Evolutionary conservation across 495 filamentous ascomycete species (phyloP), one percentile per base, ranked within the genome.

Genomic region (Alectoria sarmentosa): DNA sequence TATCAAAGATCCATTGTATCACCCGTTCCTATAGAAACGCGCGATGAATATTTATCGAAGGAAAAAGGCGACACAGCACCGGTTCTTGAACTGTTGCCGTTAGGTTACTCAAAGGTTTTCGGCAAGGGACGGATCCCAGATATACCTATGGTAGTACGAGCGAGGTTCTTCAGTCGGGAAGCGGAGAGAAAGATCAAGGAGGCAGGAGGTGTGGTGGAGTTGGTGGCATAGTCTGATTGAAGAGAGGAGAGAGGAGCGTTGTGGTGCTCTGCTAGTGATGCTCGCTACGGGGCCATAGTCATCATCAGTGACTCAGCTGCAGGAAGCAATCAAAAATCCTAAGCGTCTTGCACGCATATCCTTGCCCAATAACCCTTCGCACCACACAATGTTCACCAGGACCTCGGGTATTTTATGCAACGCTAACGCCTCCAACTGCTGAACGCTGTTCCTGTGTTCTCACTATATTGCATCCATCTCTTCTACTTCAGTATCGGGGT

Each of bases 181-280:
- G 92, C 92, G 66, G 92, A 96, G 86, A 80, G 85, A 80, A 96
- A 96, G 86, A 96, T 96, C 80, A 92, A 89, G 76, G 91, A 89
- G 74, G 90, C 90, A 75, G 92, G 92, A 76, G 91, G 92, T 76
- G 85, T 95, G 72, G 83, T 94, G 68, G 90, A 96, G 81, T 79
- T 96, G 74, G 91, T 96, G 70, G 90, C 90, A 78, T 96, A 89
- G 84, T 37, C 17, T 48, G 52, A 49, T 48, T 23, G 42, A 54
- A 52, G 28, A 26, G 11, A 26, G 56, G 34, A 52, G 28, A 26
- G 11, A 26, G 56, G 34, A 44, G 13, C n/a, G 38, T 36, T 26
- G n/a, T 60, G 57, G 34, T 46, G 37, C 30, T n/a, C 11, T 26
- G 38, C 41, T 19, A 15, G 26, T 54, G 49, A 32, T 28, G 4